Percentiles rank a stretch among this genome's conserved stretches.
Conservation (phyloP, 352 stramenopile genomes). For the Pythium chondricola region DNA sequence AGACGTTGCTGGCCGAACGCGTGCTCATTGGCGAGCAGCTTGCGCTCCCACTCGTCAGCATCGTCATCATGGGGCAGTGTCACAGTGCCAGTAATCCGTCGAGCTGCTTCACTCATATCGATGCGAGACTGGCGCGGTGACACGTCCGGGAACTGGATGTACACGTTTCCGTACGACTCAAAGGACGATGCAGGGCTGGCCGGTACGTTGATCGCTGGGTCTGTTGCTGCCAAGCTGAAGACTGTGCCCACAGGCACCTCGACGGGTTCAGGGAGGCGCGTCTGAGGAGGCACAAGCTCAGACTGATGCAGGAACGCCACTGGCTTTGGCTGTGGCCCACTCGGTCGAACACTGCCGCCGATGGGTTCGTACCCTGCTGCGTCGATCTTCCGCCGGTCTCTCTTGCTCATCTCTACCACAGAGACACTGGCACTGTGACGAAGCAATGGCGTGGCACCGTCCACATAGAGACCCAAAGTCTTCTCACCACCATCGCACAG, state of each 20-base stretch:
- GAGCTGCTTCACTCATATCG: background rate
- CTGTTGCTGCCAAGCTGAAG: too few relatives aligned
- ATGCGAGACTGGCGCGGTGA: slow-evolving; percentile 26
- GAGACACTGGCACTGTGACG: slow-evolving; percentile 12
- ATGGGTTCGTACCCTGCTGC: background rate
- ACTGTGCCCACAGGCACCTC: too few relatives aligned
- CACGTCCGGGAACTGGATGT: slow-evolving; percentile 58
- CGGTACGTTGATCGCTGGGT: too few relatives aligned
- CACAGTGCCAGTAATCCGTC: background rate
- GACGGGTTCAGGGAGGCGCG: too few relatives aligned
- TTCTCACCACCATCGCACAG: slow-evolving; percentile 9
- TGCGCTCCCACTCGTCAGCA: background rate
- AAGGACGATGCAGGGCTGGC: background rate
- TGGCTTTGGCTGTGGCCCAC: slow-evolving; percentile 5
- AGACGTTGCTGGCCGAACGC: slow-evolving; percentile 6
- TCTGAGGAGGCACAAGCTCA: too few relatives aligned
- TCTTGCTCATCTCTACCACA: slow-evolving; percentile 4
- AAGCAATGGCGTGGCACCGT: slow-evolving; percentile 11
- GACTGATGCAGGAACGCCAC: slow-evolving; percentile 9
- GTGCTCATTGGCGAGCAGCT: slow-evolving; percentile 9
- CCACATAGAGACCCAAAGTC: slow-evolving; percentile 8
- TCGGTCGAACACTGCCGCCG: slow-evolving; percentile 7
- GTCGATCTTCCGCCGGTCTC: background rate
- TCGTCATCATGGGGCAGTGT: slow-evolving; percentile 2
- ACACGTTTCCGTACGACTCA: slow-evolving; percentile 25